Evolutionary conservation across 345 rosid species (phyloP).

Genomic region (Syzygium aqueum): DNA sequence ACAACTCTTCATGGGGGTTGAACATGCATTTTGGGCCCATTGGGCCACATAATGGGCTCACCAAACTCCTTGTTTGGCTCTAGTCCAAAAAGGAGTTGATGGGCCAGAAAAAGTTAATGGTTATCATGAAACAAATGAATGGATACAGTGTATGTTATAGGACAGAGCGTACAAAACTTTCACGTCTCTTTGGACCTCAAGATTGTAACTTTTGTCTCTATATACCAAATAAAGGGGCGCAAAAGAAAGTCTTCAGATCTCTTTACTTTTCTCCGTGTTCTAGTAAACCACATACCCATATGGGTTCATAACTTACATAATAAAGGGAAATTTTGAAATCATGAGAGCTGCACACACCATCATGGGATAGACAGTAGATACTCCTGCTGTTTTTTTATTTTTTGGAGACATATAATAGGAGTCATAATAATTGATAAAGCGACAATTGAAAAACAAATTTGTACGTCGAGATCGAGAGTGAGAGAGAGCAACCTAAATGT

Average conservation of each 20-base stretch:
- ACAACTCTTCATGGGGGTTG: not conserved
- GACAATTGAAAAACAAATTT: not conserved
- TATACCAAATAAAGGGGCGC: not conserved
- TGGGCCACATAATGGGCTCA: not conserved
- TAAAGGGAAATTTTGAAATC: not conserved
- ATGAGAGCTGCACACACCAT: not conserved
- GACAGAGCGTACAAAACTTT: not conserved
- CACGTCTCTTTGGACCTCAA: not conserved
- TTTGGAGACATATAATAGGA: not conserved
- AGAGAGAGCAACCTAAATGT: constrained; percentile 47
- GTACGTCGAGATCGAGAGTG: not conserved
- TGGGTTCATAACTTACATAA: not conserved
- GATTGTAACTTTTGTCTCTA: not conserved
- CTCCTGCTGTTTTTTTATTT: not conserved
- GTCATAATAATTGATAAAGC: not conserved
- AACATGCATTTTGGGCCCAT: not conserved
- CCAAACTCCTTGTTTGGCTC: not conserved
- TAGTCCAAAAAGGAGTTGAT: not conserved
- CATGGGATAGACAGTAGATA: not conserved
- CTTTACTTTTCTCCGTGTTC: not conserved
- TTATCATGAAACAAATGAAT: not conserved
- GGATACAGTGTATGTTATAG: not conserved
- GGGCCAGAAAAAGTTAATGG: not conserved
- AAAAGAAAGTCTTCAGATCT: not conserved
- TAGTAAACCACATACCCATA: not conserved